Evolutionary conservation across 208 protist genomes (phyloP).

Genomic region (Blastocrithidia nonstop): DNA sequence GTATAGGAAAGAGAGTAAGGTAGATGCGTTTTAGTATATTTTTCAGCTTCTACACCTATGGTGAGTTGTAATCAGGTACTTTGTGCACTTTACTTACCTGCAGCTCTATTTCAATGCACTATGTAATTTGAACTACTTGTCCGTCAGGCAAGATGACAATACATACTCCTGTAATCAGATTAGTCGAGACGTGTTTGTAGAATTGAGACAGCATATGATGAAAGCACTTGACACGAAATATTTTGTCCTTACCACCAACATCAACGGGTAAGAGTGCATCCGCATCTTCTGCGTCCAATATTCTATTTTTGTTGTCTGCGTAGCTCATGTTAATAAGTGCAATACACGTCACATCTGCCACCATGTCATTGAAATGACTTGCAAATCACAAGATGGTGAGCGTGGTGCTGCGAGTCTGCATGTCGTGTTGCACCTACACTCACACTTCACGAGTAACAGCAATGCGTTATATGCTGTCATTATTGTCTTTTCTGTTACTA

Average conservation of each 20-base stretch:
- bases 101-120: constrained; percentile 82
- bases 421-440: constrained; percentile 54
- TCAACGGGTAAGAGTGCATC: constrained; percentile 57
- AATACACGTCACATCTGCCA: constrained; percentile 82
- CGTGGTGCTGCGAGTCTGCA: constrained; percentile 59
- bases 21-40: constrained; percentile 77
- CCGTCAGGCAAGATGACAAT: constrained; percentile 49
- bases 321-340: constrained; percentile 67
- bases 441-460: constrained; percentile 48
- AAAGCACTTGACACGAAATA: constrained; percentile 86
- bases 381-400: constrained; percentile 73
- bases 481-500: constrained; percentile 4
- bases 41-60: constrained; percentile 57
- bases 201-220: constrained; percentile 88
- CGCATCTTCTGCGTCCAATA: constrained; percentile 14
- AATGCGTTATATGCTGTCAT: constrained; percentile 13
- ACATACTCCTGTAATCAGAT: constrained; percentile 57
- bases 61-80: constrained; percentile 23
- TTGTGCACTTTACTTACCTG: constrained; percentile 11
- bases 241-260: constrained; percentile 53
- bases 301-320: constrained; percentile 10
- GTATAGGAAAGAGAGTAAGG: constrained; percentile 81
- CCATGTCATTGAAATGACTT: constrained; percentile 75
- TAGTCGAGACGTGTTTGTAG: constrained; percentile 57
- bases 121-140: constrained; percentile 41